Percentiles rank a stretch among this genome's conserved stretches.
Conservation (phyloP, 495 filamentous ascomycete species). For the Neurospora tetraspora region DNA sequence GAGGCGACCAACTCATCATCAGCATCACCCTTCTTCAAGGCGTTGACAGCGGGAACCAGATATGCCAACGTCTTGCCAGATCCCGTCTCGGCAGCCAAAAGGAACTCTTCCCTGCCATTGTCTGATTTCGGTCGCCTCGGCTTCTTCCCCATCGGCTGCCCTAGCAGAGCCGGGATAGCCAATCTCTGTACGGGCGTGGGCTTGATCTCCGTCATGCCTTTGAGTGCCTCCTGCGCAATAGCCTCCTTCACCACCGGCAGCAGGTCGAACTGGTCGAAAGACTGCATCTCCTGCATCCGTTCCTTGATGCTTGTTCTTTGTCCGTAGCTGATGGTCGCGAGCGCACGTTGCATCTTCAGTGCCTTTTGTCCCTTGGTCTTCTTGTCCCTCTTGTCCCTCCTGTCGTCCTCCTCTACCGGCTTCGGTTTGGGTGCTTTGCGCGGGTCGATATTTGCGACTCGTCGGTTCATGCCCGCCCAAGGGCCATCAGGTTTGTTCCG, state of each 20-base stretch:
- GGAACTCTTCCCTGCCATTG: constrained; percentile 56
- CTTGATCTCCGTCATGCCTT: constrained; percentile 55
- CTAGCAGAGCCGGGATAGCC: constrained; percentile 71
- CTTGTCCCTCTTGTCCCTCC: constrained; percentile 21
- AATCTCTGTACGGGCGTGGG: constrained; percentile 85
- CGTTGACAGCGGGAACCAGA: constrained; percentile 69
- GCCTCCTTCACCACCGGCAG: constrained; percentile 65
- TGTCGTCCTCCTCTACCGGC: constrained; percentile 19
- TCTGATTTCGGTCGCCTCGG: background rate
- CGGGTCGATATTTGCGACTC: constrained; percentile 44
- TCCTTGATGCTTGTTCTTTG: constrained; percentile 59
- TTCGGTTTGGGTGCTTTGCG: constrained; percentile 21
- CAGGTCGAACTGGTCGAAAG: constrained; percentile 71
- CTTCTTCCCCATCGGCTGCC: constrained; percentile 10
- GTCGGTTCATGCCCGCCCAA: constrained; percentile 73
- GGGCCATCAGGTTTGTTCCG: constrained; percentile 44
- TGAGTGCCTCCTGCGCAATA: constrained; percentile 57
- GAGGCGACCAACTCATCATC: constrained; percentile 46
- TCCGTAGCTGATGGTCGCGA: constrained; percentile 65
- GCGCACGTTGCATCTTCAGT: constrained; percentile 83
- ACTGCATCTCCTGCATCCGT: constrained; percentile 55
- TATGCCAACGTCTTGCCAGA: constrained; percentile 96
- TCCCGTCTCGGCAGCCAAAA: constrained; percentile 91
- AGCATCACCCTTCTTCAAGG: constrained; percentile 68
- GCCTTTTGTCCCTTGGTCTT: constrained; percentile 50